These are phyloP conservation scores for Adansonia digitata DNA, from an alignment of 345 rosid genomes.

Conservation along the genomic window DNA sequence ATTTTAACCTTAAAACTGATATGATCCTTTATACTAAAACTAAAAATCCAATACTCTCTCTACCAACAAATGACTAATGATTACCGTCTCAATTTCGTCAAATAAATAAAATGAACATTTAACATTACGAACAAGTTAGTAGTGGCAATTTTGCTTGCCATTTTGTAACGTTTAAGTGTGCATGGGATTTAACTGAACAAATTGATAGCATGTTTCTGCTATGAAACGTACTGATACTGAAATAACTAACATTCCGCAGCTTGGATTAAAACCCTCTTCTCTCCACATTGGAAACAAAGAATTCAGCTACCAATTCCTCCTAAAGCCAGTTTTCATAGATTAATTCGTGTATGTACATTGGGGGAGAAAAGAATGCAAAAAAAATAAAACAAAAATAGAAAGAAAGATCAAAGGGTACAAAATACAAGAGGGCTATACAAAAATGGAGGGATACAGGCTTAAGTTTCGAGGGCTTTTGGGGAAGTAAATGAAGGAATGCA, in stretches of 20 bases:
- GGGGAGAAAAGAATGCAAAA: neutral
- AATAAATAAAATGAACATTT: neutral
- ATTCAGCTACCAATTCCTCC: neutral
- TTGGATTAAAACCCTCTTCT: neutral
- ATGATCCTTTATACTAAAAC: no score
- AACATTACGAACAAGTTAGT: neutral
- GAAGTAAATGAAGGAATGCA: conserved; percentile 8
- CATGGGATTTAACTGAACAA: neutral
- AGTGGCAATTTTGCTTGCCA: neutral
- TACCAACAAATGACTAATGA: no score
- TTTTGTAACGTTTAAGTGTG: neutral
- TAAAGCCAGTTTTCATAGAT: neutral
- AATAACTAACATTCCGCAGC: neutral
- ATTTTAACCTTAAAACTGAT: no score
- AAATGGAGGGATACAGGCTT: neutral
- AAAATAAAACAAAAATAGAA: neutral
- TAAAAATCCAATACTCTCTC: no score
- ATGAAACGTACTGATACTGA: neutral
- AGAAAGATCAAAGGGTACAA: neutral
- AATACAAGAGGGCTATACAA: conserved; percentile 14
- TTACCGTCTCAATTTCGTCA: neutral
- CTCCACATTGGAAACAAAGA: neutral
- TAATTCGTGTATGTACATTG: neutral
- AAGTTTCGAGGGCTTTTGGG: conserved; percentile 11
- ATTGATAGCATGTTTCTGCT: no score